phyloP scores from a whole-genome alignment of 805 yeast genomes.

The Yamadazyma sp. region DNA sequence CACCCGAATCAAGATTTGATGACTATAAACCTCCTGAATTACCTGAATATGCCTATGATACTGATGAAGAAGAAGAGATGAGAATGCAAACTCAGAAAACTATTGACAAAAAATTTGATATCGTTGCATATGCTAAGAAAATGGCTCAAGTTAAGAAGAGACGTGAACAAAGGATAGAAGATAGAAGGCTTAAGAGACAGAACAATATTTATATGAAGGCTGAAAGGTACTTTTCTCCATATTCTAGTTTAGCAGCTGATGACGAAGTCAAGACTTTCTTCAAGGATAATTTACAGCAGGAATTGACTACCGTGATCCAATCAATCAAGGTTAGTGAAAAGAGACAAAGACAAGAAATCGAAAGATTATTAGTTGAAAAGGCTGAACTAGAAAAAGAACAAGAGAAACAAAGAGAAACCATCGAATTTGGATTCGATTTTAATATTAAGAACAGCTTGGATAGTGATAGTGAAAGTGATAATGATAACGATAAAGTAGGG shows the following conservation, averaged over 20 bases:
- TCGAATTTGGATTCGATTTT: constrained; percentile 15
- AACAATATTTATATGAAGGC: constrained; percentile 35
- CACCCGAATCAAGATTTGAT: constrained; percentile 12
- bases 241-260: constrained; percentile 23
- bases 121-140: constrained; percentile 53
- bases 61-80: constrained; percentile 8
- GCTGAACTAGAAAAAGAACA: constrained; percentile 7
- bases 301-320: constrained; percentile 30
- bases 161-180: constrained; percentile 19
- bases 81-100: constrained; percentile 2
- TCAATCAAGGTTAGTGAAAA: constrained; percentile 28
- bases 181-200: constrained; percentile 19
- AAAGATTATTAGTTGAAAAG: constrained; percentile 7
- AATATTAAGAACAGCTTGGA: constrained; percentile 4
- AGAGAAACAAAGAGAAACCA: constrained; percentile 11
- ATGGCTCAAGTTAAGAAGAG: constrained; percentile 38
- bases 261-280: constrained; percentile 21
- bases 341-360: constrained; percentile 12
- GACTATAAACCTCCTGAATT: constrained; percentile 11
- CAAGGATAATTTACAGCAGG: constrained; percentile 19
- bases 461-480: constrained; percentile 15
- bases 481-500: constrained; percentile 5
- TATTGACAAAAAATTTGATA: constrained; percentile 38
- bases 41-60: constrained; percentile 11
- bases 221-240: constrained; percentile 37